Conservation (phyloP, 352 stramenopile genomes). For the Globisporangium cylindrosporum region DNA sequence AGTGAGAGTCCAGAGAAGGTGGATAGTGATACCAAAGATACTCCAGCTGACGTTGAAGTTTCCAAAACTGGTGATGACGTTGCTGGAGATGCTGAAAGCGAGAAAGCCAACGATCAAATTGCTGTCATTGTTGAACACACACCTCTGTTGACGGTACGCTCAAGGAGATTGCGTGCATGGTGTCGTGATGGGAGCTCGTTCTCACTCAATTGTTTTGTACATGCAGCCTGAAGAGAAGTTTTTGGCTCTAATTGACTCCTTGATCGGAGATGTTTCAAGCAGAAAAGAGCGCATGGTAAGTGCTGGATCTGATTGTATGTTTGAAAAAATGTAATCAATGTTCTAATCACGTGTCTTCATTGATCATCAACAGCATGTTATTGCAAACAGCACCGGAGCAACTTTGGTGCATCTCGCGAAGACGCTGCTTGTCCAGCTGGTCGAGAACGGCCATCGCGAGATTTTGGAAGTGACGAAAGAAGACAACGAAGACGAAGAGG, state of each 20-base stretch:
- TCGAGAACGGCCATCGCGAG: slow-evolving; percentile 56
- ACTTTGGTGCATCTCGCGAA: slow-evolving; percentile 77
- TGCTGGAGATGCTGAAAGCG: slow-evolving; percentile 1
- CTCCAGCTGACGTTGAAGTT: background rate
- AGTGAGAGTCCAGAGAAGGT: background rate
- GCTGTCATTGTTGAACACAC: slow-evolving; percentile 7
- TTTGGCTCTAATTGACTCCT: slow-evolving; percentile 42
- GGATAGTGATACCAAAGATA: background rate
- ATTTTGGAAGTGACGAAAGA: slow-evolving; percentile 35
- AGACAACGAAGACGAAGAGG: slow-evolving; percentile 25
- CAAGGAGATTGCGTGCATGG: background rate
- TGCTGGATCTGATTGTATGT: background rate
- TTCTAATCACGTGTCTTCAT: background rate
- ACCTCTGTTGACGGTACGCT: slow-evolving; percentile 11
- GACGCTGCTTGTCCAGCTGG: slow-evolving; percentile 56
- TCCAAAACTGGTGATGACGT: background rate
- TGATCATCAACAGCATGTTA: slow-evolving; percentile 33
- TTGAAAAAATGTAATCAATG: background rate
- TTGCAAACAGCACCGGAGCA: slow-evolving; percentile 69
- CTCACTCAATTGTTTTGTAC: slow-evolving; percentile 3
- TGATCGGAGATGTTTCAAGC: slow-evolving; percentile 63
- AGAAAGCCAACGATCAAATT: slow-evolving; percentile 8
- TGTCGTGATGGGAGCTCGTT: background rate
- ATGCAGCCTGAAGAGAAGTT: slow-evolving; percentile 55
- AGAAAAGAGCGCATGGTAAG: slow-evolving; percentile 48